These are phyloP conservation scores for Combretum micranthum DNA, from an alignment of 345 rosid species.

Conservation along the genomic window DNA sequence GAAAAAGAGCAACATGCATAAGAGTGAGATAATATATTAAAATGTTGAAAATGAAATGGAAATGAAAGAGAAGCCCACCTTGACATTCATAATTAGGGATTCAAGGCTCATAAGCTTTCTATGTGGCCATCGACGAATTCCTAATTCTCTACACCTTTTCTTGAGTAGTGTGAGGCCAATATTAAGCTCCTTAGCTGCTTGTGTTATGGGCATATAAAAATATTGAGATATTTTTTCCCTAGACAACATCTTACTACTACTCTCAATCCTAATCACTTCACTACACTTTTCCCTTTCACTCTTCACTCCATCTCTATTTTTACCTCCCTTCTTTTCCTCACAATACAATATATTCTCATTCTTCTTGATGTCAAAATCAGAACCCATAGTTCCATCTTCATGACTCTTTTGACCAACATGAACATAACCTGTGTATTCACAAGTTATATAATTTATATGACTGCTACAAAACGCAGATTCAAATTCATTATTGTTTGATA, in stretches of 20 bases:
- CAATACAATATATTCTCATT: no score
- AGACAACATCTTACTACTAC: constrained; percentile 2
- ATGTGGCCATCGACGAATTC: constrained; percentile 71
- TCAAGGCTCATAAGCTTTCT: constrained; percentile 66
- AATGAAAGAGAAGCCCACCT: constrained; percentile 23
- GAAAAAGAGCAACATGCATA: neutral
- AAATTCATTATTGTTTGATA: no score
- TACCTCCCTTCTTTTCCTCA: neutral
- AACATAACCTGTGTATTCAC: no score
- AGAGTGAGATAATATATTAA: neutral
- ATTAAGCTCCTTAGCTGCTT: constrained; percentile 62
- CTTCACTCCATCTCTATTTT: neutral
- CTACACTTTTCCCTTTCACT: neutral
- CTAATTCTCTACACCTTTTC: constrained; percentile 70
- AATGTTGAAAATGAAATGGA: neutral
- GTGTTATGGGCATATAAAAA: constrained; percentile 54
- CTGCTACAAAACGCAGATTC: no score
- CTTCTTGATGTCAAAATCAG: no score
- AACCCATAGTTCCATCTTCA: no score
- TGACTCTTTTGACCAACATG: no score
- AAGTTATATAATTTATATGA: no score
- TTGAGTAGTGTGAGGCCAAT: constrained; percentile 68
- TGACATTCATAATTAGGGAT: constrained; percentile 56
- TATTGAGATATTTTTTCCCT: constrained; percentile 41
- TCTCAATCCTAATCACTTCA: constrained; percentile 8